A percentile compares a stretch with the other conserved stretches of the same genome.
phyloP scores from a whole-genome alignment of 169 alveolate species.

The Cryptosporidium parvum region DNA sequence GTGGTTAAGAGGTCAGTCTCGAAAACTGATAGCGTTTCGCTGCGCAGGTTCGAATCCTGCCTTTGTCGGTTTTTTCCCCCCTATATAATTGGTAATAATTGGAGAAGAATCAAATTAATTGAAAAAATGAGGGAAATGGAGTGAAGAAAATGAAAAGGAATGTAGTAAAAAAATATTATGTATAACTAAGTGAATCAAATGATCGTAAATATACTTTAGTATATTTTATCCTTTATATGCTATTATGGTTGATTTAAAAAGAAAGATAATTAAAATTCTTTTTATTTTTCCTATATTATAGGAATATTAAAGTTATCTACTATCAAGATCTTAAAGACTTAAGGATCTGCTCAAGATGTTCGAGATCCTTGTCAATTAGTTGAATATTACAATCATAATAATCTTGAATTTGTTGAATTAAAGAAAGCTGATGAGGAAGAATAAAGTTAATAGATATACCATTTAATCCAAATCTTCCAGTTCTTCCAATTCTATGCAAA shows the following conservation, averaged over 20 bases:
- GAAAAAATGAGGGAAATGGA: background rate
- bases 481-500: conserved; percentile 97
- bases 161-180: background rate
- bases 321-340: conserved; percentile 32
- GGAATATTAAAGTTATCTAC: too few relatives aligned
- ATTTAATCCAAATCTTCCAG: conserved; percentile 96
- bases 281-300: background rate
- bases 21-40: conserved; percentile 78
- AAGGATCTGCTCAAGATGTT: conserved; percentile 59
- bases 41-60: conserved; percentile 79
- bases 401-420: conserved; percentile 43
- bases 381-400: conserved; percentile 69
- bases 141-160: background rate
- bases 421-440: conserved; percentile 43
- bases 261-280: background rate
- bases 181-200: background rate
- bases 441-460: conserved; percentile 95
- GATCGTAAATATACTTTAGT: background rate
- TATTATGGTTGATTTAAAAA: background rate
- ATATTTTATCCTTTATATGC: background rate
- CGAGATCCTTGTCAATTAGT: conserved; percentile 63
- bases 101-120: background rate
- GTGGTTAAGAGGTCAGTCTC: conserved; percentile 79
- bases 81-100: too few relatives aligned
- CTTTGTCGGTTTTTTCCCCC: conserved; percentile 51